Evolutionary conservation across 805 yeast species (phyloP).

Genomic region (Candida wancherniae): DNA sequence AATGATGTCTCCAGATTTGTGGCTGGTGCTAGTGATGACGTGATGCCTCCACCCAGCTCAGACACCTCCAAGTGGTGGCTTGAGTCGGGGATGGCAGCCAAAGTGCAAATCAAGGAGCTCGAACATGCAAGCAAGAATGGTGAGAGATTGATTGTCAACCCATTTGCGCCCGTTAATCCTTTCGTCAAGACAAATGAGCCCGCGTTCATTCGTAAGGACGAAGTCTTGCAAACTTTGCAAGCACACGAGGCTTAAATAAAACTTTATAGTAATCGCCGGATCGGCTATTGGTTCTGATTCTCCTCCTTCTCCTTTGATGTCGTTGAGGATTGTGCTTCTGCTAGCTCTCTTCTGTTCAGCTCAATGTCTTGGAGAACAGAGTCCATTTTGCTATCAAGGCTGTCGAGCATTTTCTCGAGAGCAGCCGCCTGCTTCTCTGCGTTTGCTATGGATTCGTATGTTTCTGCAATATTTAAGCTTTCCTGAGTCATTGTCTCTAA

Average conservation of each 20-base stretch:
- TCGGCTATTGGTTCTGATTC: neutral
- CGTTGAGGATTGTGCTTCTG: no score
- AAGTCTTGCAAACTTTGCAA: slow-evolving; percentile 9
- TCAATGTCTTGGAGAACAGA: slow-evolving; percentile 48
- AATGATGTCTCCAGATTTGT: slow-evolving; percentile 22
- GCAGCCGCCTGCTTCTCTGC: slow-evolving; percentile 62
- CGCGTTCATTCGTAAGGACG: slow-evolving; percentile 41
- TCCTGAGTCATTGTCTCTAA: slow-evolving; percentile 26
- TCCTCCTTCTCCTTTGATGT: slow-evolving; percentile 1
- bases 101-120: slow-evolving; percentile 51
- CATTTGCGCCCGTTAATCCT: slow-evolving; percentile 68
- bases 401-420: slow-evolving; percentile 61
- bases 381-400: slow-evolving; percentile 62
- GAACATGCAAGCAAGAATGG: no score
- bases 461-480: slow-evolving; percentile 43
- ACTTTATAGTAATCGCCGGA: no score
- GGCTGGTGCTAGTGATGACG: slow-evolving; percentile 29
- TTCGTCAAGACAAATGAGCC: slow-evolving; percentile 51
- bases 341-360: slow-evolving; percentile 14
- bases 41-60: slow-evolving; percentile 85
- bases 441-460: slow-evolving; percentile 56
- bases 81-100: slow-evolving; percentile 69
- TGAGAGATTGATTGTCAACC: slow-evolving; percentile 51
- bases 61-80: slow-evolving; percentile 90
- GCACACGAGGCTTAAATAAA: slow-evolving; percentile 1